These are phyloP conservation scores for Dictyophora rubrovolvata DNA, from an alignment of 768 basidiomycete genomes.

Conservation along the genomic window DNA sequence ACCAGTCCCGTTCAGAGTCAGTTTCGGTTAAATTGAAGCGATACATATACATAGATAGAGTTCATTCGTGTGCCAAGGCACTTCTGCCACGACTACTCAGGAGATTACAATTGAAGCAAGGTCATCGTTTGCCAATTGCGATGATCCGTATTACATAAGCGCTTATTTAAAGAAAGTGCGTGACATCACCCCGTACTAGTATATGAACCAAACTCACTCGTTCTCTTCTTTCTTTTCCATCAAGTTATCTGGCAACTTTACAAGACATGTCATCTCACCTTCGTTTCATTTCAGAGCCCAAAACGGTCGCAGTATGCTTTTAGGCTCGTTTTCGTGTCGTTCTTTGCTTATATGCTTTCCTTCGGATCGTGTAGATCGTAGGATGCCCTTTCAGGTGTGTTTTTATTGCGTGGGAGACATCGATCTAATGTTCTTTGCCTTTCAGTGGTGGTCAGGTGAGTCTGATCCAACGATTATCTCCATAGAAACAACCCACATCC, in stretches of 20 bases:
- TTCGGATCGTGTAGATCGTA: slow-evolving; percentile 50
- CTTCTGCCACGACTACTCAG: not conserved
- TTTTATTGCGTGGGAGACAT: slow-evolving; percentile 9
- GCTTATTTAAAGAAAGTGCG: not conserved
- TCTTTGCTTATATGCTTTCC: slow-evolving; percentile 8
- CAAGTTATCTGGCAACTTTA: not conserved
- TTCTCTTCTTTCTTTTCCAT: too few species aligned
- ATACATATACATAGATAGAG: too few species aligned
- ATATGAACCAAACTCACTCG: too few species aligned
- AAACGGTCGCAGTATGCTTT: slow-evolving; percentile 65
- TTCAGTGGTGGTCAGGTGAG: slow-evolving; percentile 62
- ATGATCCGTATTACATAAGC: not conserved
- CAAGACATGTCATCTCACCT: slow-evolving; percentile 18
- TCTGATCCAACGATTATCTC: slow-evolving; percentile 7
- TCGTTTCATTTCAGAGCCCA: slow-evolving; percentile 55
- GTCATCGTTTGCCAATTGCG: not conserved
- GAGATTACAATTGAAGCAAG: not conserved
- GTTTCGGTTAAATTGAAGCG: slow-evolving; percentile 18
- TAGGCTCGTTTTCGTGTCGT: not conserved
- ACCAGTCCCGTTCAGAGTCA: slow-evolving; percentile 48
- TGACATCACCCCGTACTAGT: not conserved
- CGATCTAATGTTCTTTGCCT: slow-evolving; percentile 7
- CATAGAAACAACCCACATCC: not conserved
- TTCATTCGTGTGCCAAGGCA: not conserved
- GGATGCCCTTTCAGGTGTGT: slow-evolving; percentile 92